Evolutionary conservation across 495 filamentous ascomycete genomes (phyloP).

Genomic region (Aspergillus diversus): DNA sequence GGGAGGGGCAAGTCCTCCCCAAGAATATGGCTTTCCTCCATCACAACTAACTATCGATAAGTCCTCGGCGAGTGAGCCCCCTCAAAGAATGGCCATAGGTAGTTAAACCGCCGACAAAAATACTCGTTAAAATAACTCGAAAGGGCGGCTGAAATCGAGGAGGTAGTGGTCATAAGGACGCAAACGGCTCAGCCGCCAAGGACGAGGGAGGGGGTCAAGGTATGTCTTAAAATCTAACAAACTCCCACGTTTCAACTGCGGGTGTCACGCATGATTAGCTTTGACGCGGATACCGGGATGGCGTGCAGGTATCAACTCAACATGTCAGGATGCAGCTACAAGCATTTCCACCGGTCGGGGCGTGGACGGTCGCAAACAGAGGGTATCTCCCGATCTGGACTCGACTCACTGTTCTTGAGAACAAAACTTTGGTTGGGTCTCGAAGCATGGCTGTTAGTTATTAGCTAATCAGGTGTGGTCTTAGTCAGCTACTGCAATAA

Average conservation of each 20-base stretch:
- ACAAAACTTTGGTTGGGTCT: conserved; percentile 21
- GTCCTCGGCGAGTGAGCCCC: conserved; percentile 22
- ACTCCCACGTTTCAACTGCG: conserved; percentile 13
- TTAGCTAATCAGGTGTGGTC: conserved; percentile 18
- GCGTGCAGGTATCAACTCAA: conserved; percentile 5
- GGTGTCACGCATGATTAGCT: conserved; percentile 11
- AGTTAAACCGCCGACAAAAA: conserved; percentile 4
- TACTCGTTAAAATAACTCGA: conserved; percentile 13
- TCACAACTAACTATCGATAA: conserved; percentile 29
- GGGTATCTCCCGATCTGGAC: conserved; percentile 13
- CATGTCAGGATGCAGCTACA: conserved; percentile 18
- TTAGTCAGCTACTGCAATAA: conserved; percentile 21
- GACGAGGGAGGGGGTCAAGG: conserved; percentile 22
- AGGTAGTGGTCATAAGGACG: conserved; percentile 29
- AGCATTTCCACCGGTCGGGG: conserved; percentile 11
- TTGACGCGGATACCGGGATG: conserved; percentile 6
- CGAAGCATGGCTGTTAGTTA: conserved; percentile 9
- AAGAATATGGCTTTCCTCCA: conserved; percentile 48
- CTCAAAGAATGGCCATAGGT: conserved; percentile 33
- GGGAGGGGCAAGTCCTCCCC: conserved; percentile 69
- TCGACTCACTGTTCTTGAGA: background rate
- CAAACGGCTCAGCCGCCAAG: conserved; percentile 29
- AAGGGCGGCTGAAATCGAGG: conserved; percentile 13
- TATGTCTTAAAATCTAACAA: conserved; percentile 10
- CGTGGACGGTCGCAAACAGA: conserved; percentile 13